These are phyloP conservation scores for Antitrichia curtipendula DNA, from an alignment of 225 moss, liverwort and hornwort species.

Conservation along the genomic window DNA sequence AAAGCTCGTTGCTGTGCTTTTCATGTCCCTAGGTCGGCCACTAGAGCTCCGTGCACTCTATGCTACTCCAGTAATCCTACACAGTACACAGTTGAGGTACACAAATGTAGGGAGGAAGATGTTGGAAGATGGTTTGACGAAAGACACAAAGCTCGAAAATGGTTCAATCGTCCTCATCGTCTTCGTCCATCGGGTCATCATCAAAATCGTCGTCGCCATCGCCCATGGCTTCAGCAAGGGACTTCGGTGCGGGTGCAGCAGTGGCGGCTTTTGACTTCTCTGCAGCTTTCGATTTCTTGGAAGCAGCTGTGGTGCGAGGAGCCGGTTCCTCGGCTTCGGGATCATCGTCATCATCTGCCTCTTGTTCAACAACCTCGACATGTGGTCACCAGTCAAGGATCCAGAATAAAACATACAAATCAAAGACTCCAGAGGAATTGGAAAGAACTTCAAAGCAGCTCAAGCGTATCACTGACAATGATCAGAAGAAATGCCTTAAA, in stretches of 20 bases:
- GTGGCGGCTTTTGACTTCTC: background rate
- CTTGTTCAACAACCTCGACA: slow-evolving; percentile 94
- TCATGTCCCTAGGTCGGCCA: background rate
- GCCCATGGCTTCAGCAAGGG: slow-evolving; percentile 26
- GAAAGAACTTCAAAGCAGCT: background rate
- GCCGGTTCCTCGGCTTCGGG: slow-evolving; percentile 52
- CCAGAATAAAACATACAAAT: background rate
- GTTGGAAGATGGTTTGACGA: background rate
- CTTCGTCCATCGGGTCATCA: slow-evolving; percentile 57
- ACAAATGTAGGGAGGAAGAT: background rate
- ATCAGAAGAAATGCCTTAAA: background rate
- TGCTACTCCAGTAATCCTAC: background rate
- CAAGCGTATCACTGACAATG: background rate
- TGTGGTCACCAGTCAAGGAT: slow-evolving; percentile 63
- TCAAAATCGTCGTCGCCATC: slow-evolving; percentile 61
- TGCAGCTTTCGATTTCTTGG: slow-evolving; percentile 30
- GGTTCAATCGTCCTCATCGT: slow-evolving; percentile 54
- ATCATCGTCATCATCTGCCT: slow-evolving; percentile 86
- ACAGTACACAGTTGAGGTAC: background rate
- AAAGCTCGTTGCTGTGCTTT: background rate
- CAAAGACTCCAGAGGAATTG: background rate
- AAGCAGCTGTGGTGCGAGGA: slow-evolving; percentile 4
- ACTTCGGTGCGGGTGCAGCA: background rate
- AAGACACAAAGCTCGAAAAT: background rate
- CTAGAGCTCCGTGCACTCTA: background rate